These are phyloP conservation scores for Pseudozyma thailandica DNA, from an alignment of 1,284 basidiomycete genomes.

Conservation along the genomic window DNA sequence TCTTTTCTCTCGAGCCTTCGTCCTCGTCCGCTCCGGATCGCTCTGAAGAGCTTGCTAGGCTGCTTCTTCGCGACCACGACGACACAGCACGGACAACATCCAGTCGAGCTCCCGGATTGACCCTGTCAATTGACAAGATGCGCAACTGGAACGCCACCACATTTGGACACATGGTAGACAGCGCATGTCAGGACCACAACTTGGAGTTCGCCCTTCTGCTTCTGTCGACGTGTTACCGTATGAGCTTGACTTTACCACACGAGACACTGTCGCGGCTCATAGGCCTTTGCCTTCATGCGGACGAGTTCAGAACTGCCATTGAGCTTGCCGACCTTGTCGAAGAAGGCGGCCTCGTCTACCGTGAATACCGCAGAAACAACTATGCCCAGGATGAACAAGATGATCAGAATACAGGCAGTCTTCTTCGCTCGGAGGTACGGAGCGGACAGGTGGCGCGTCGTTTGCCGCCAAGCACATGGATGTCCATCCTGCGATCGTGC, in stretches of 20 bases:
- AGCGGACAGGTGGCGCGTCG: slow-evolving; percentile 23
- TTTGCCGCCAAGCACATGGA: slow-evolving; percentile 49
- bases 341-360: slow-evolving; percentile 24
- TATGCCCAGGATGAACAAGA: neutral
- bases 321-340: slow-evolving; percentile 49
- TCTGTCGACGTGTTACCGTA: slow-evolving; percentile 31
- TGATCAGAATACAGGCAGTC: neutral
- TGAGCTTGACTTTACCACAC: slow-evolving; percentile 23
- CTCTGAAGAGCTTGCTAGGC: slow-evolving; percentile 12
- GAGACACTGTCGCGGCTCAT: slow-evolving; percentile 24
- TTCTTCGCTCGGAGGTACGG: slow-evolving; percentile 9
- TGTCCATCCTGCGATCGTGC: slow-evolving; percentile 50
- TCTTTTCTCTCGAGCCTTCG: slow-evolving; percentile 17
- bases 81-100: neutral
- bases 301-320: slow-evolving; percentile 46
- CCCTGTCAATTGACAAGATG: slow-evolving; percentile 16
- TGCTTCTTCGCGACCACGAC: slow-evolving; percentile 6
- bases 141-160: slow-evolving; percentile 54
- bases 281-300: slow-evolving; percentile 22
- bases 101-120: neutral
- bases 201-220: slow-evolving; percentile 52
- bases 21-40: neutral
- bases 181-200: slow-evolving; percentile 43
- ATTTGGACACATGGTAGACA: slow-evolving; percentile 41
- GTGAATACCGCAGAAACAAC: no score